Evolutionary conservation across 176 grass and related monocot species (phyloP), one percentile per base, ranked within the genome.

Genomic region (Carex myosuroides): DNA sequence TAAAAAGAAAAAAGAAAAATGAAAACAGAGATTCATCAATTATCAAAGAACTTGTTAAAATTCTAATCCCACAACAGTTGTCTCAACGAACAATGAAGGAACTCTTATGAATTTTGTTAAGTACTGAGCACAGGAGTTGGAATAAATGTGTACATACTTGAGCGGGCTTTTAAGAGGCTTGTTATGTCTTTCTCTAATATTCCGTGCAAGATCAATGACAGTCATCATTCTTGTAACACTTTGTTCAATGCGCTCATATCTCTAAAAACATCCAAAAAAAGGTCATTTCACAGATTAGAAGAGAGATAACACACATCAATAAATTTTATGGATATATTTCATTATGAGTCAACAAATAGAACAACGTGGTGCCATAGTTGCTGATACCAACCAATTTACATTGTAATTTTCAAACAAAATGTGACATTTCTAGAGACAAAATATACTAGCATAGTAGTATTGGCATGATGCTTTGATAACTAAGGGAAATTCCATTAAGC

Each of bases 141-240:
- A 42, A 78, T 44, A 46, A 56, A 66, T 35, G 2, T 16, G 8
- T 24, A 71, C 88, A 60, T 99, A 99, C 96, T 95, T 99, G 70
- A 99, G 93, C 61, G 96, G 96, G 64, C 91, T 91, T 89, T 99
- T 99, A 37, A 99, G 91, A 92, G 96, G 88, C 88, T 95, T 99
- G 81, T 90, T 89, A 85, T 93, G 96, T 32, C 93, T 86, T 80
- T 99, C 93, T 56, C 96, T 90, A 81, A 99, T 95, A 84, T 93
- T 99, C 66, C 96, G 92, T 16, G 88, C 93, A 68, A 99, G 91
- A 89, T 99, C 96, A 85, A 99, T 99, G 64, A 99, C 92, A 83
- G 96, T 99, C 87, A 95, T 95, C 93, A 95, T 99, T 87, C 96
- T 95, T 59, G 64, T 89, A 22, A 99, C 96, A 87, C 96, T 99